Evolutionary conservation across 305 asterid species (phyloP), one percentile per base, ranked within the genome.

Genomic region (Solanum hybrid): DNA sequence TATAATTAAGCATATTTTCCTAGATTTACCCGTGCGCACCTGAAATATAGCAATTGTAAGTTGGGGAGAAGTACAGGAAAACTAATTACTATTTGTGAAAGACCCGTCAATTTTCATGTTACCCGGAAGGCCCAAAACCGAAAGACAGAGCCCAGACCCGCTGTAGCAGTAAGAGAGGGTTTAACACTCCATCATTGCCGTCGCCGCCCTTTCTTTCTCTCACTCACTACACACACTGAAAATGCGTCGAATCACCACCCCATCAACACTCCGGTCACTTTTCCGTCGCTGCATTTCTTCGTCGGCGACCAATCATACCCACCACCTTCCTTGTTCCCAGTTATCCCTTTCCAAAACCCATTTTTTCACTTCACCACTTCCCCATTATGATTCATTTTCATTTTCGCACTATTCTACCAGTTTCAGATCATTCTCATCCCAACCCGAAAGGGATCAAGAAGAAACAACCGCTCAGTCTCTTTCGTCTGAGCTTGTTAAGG

Each of bases 401-500:
- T 89, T 91, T n/a, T 87, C 93, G 26, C 80, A 87, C 5, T 66
- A 64, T 15, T 90, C 78, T 22, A 66, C 90, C 51, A 40, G 10
- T 38, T 86, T 85, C 22, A 93, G 96, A 89, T 86, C 88, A 73
- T 93, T 95, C 81, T 95, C 95, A 37, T 92, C 96, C 36, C 71
- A 80, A 38, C 31, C 91, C 3, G 91, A 3, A 26, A 69, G 56
- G 76, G 91, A 79, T 90, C 91, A 86, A 36, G 93, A 91, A 40
- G 93, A 90, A 22, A 91, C 92, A 51, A 85, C 27, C 13, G 91
- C 90, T 10, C 85, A 56, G 26, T 69, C 91, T 56, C 86, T 97
- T 38, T 95, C 98, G 4, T 26, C 40, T 1, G 98, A 95, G 96
- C 95, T 96, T 86, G 93, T 89, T 32, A 95, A 95, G 88, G 89